phyloP scores from a whole-genome alignment of 1,284 basidiomycete species.

The Austroboletus novae-zelandiae region DNA sequence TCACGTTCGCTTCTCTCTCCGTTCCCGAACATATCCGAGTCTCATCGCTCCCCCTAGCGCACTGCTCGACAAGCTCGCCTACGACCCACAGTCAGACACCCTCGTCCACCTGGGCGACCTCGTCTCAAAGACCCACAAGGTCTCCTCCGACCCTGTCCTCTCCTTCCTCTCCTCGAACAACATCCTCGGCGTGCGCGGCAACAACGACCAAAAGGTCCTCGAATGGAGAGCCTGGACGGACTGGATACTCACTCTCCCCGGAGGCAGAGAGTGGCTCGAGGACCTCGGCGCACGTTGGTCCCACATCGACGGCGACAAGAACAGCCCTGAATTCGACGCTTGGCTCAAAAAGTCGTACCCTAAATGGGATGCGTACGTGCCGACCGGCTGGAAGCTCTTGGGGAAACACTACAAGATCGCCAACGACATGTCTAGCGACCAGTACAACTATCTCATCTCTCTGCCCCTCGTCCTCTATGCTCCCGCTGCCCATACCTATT shows the following conservation, averaged over 20 bases:
- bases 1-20: conserved; percentile 50
- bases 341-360: conserved; percentile 27
- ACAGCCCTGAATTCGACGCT: conserved; percentile 28
- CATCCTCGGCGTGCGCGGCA: conserved; percentile 79
- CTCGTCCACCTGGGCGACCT: conserved; percentile 84
- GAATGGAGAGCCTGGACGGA: conserved; percentile 85
- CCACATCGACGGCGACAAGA: conserved; percentile 37
- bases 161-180: conserved; percentile 60
- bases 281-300: conserved; percentile 41
- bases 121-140: conserved; percentile 54
- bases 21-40: not conserved
- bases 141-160: conserved; percentile 63
- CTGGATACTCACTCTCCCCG: conserved; percentile 51
- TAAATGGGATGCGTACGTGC: conserved; percentile 56
- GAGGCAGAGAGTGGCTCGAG: conserved; percentile 51
- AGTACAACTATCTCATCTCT: conserved; percentile 67
- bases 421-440: conserved; percentile 50
- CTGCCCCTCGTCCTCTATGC: conserved; percentile 75
- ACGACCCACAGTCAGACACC: conserved; percentile 57
- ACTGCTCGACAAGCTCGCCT: conserved; percentile 61
- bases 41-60: conserved; percentile 39
- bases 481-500: conserved; percentile 72
- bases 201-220: conserved; percentile 86
- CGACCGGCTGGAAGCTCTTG: conserved; percentile 68
- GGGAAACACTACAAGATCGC: conserved; percentile 77